These are phyloP conservation scores for Alternaria angustiovoidea DNA, from an alignment of 2,329 filamentous ascomycete genomes.

Conservation along the genomic window DNA sequence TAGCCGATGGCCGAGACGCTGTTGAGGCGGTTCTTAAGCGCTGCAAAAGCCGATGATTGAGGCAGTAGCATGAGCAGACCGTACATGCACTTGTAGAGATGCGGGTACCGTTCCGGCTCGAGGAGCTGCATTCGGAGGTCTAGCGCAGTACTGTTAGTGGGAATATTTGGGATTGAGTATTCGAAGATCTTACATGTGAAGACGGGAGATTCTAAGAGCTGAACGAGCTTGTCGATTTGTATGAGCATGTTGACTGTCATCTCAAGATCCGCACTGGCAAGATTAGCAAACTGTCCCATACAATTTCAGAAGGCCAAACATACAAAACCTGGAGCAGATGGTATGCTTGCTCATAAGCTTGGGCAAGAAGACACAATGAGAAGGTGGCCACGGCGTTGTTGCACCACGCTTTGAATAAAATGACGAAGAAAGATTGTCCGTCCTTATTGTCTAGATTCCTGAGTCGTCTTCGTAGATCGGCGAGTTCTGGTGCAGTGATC, in stretches of 20 bases:
- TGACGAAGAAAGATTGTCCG: slow-evolving; percentile 93
- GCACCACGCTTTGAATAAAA: slow-evolving; percentile 95
- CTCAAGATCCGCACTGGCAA: slow-evolving; percentile 84
- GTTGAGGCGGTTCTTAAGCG: slow-evolving; percentile 94
- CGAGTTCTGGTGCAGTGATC: slow-evolving; percentile 93
- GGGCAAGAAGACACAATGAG: slow-evolving; percentile 90
- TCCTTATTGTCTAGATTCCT: slow-evolving; percentile 94
- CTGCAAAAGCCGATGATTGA: slow-evolving; percentile 95
- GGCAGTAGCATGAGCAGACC: slow-evolving; percentile 97
- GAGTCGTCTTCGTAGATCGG: slow-evolving; percentile 87
- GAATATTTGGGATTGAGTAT: slow-evolving; percentile 18
- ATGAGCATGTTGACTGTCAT: slow-evolving; percentile 99
- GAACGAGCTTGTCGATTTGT: slow-evolving; percentile 97
- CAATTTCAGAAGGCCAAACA: slow-evolving; percentile 38
- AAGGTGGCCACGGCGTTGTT: slow-evolving; percentile 98
- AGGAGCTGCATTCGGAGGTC: slow-evolving; percentile 93
- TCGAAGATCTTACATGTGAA: slow-evolving; percentile 79
- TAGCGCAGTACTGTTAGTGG: slow-evolving; percentile 48
- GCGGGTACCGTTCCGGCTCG: slow-evolving; percentile 92
- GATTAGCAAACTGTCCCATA: slow-evolving; percentile 29
- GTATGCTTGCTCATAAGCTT: slow-evolving; percentile 98
- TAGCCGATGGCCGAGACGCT: slow-evolving; percentile 97
- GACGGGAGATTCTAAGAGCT: slow-evolving; percentile 94
- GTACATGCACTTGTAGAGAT: slow-evolving; percentile 97
- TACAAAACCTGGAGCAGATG: slow-evolving; percentile 95